Base-by-base conservation (phyloP, 352 stramenopile species). In the Albugo candida region DNA sequence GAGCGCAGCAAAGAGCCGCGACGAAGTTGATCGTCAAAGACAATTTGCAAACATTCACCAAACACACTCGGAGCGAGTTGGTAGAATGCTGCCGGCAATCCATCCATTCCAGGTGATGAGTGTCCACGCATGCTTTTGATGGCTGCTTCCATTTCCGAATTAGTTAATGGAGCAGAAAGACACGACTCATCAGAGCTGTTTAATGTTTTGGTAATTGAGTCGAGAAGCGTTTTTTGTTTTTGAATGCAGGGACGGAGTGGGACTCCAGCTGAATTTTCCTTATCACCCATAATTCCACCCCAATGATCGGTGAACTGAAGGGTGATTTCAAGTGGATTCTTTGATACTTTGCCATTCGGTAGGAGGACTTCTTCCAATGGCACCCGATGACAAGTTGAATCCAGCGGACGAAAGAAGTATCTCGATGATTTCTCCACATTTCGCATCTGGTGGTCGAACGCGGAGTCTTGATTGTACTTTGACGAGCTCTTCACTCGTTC, bases 51-150 rank as follows among this genome's bases (percentile, higher is more conserved):
- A 38, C 47, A 41, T n/a, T n/a, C 45, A n/a, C 53, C 51, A 10
- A 67, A 61, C 13, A 41, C 17, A n/a, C 55, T 20, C 2, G 59
- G 53, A 11, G 36, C 53, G 0, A 54, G n/a, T 16, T 64, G 46
- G 47, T 51, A 64, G 44, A 64, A 64, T 8, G 41, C 52, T 24
- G 53, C 55, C 1, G 49, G 49, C 1, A 53, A 45, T 11, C 59
- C 59, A 24, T 43, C 38, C 17, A 43, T 43, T 19, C 38, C 38
- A 43, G 38, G 38, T 24, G 8, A 19, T 3, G 38, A 43, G 17
- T 8, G 17, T 3, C 17, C 38, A 19, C 20, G 17, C 20, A 43
- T 43, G 38, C 20, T 3, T 8, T 24, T 19, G 38, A 43, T 43
- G 3, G 38, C 38, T 19, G 3, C 20, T 8, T 19, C 38, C 17